Base-by-base conservation (phyloP, 2,329 filamentous ascomycete species). In the Hymenoscyphus albidus region DNA sequence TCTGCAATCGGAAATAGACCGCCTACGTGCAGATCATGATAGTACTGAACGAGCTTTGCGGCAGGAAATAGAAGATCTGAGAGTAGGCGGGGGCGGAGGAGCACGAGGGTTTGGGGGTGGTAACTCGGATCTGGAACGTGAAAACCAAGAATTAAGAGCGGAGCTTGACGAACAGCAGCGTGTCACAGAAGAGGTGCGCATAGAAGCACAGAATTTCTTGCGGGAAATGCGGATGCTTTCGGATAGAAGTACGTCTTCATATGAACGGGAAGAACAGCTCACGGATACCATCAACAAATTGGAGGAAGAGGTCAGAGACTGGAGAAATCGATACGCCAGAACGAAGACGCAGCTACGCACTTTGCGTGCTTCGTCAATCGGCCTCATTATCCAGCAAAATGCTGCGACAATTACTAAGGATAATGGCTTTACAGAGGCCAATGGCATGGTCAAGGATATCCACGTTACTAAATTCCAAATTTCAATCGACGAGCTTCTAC, bases 401-500 rank as follows among this genome's bases (percentile, higher is more conserved):
- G 87, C 88, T n/a, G 85, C 84, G 59, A 85, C 84, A 69, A 85
- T 88, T 68, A 78, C 88, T 51, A 85, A 85, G 60, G 87, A 91
- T 61, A 85, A 84, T 73, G 86, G 83, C 32, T 88, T 95, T 69
- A 83, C 85, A 27, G 84, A 89, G 44, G 85, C 88, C 13, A 85
- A 88, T 65, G 95, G 95, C 5, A 77, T 95, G 27, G 87, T 99
- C 71, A 93, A 91, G 78, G 95, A 97, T 77, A 85, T 97, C 13
- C 91, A 97, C 75, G 87, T 99, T 69, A 97, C 94, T 60, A 93
- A 92, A 74, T 98, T 97, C 80, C 95, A 99, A 77, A 89, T 98
- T 66, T 86, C 93, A 27, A 91, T 99, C 67, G 94, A 99, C 74
- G 94, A 98, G 72, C 83, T 98, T 48, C 82, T 99, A 42, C 89